Base-by-base conservation (phyloP, 2,329 filamentous ascomycete genomes). In the Eutypa lata region DNA sequence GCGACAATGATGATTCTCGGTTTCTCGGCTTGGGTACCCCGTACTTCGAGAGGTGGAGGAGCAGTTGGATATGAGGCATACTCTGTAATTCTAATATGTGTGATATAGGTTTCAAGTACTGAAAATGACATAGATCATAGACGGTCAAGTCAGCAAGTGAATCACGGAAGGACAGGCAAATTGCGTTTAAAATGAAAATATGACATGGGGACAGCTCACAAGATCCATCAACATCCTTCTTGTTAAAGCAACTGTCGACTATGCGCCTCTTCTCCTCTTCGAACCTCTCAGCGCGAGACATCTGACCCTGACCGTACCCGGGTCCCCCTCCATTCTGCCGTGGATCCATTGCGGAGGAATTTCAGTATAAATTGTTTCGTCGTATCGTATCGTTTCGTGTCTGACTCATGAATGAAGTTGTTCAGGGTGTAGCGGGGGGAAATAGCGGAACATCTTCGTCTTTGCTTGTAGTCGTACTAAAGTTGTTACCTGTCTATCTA, bases 191-290 rank as follows among this genome's bases (percentile, higher is more conserved):
- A 19, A 31, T 31, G 26, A 31, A 31, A 31, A 10, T 31, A 31
- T 31, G 26, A 31, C 26, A 31, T 31, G 26, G 26, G 26, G 26
- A 6, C 26, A 31, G 26, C 88, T 68, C 81, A 95, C 91, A 79
- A 55, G 90, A 88, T 61, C 92, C 92, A 73, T 96, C 90, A 42
- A 84, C 80, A 68, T 97, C 94, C 65, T 87, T 87, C 76, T 95
- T 97, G 71, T 78, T 83, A 76, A 97, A 99, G 75, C 92, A 97
- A 73, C 90, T 96, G 58, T 96, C 89, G 59, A 96, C 88, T 65
- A 99, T 97, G 69, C 94, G 86, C 70, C 84, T 82, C 79, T 97
- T 96, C 79, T 99, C 94, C 68, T 97, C 91, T 72, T 99, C 94
- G 71, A 97, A 99, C 64, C 85, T 84, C 75, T 96, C 91, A 51